Conservation (phyloP, 179 eudicot species). For the Beta corolliflora region DNA sequence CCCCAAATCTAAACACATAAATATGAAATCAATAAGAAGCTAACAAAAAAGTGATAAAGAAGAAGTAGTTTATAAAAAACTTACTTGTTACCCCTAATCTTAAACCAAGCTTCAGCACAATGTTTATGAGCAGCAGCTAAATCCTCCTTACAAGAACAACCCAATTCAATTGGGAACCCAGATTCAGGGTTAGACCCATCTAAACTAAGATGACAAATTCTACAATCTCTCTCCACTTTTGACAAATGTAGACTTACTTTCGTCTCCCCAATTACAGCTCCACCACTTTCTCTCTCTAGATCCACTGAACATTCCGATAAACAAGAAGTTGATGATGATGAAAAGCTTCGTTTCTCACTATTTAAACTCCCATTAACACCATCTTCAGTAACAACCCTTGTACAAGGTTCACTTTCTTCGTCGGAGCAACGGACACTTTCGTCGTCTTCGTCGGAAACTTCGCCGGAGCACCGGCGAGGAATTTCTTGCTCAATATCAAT, state of each 20-base stretch:
- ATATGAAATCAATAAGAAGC: not conserved
- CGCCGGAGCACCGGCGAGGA: conserved; percentile 22
- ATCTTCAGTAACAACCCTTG: conserved; percentile 26
- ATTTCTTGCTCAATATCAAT: conserved; percentile 34
- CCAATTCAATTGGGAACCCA: conserved; percentile 64
- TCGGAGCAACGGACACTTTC: conserved; percentile 30
- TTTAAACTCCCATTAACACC: not conserved
- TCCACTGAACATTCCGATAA: conserved; percentile 50
- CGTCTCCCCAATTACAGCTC: conserved; percentile 15
- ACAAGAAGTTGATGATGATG: conserved; percentile 33
- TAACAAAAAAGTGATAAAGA: no score
- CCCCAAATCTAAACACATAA: no score
- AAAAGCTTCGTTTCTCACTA: conserved; percentile 32
- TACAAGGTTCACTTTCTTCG: conserved; percentile 21
- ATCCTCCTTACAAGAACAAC: conserved; percentile 81
- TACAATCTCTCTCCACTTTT: conserved; percentile 59
- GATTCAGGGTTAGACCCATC: conserved; percentile 53
- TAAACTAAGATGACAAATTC: conserved; percentile 78
- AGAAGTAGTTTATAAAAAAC: no score
- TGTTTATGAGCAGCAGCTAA: conserved; percentile 87
- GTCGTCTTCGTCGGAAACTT: conserved; percentile 26
- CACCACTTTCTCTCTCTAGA: conserved; percentile 38
- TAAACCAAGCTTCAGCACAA: conserved; percentile 94
- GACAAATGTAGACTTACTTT: conserved; percentile 33
- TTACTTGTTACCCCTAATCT: conserved; percentile 84